Conservation (phyloP, 2,329 filamentous ascomycete species). For the Hansfordia pulvinata region DNA sequence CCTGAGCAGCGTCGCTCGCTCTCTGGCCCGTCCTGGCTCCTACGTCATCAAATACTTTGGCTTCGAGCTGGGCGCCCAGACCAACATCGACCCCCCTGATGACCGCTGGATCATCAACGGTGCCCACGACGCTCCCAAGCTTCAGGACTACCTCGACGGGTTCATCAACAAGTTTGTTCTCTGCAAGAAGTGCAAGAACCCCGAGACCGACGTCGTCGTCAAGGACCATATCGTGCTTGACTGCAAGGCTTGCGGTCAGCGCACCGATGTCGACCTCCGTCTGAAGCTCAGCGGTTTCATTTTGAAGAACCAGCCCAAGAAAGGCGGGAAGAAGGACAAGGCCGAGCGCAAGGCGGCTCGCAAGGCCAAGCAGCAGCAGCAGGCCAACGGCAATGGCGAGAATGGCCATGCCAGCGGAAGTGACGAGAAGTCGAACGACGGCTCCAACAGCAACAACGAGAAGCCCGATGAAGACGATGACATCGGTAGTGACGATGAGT, state of each 20-base stretch:
- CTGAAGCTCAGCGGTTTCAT: slow-evolving; percentile 97
- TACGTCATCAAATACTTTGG: slow-evolving; percentile 99
- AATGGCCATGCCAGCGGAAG: slow-evolving; percentile 42
- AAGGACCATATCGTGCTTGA: slow-evolving; percentile 90
- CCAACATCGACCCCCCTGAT: slow-evolving; percentile 92
- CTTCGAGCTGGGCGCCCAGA: slow-evolving; percentile 96
- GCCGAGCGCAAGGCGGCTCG: slow-evolving; percentile 81
- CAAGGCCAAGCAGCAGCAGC: slow-evolving; percentile 68
- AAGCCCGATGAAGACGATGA: slow-evolving; percentile 42
- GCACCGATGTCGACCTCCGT: slow-evolving; percentile 79
- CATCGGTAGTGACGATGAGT: slow-evolving; percentile 80
- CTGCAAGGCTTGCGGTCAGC: slow-evolving; percentile 97
- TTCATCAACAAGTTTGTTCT: slow-evolving; percentile 99
- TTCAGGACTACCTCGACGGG: slow-evolving; percentile 95
- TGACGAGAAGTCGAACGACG: slow-evolving; percentile 52
- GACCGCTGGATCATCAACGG: slow-evolving; percentile 99
- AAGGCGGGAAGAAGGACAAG: slow-evolving; percentile 90
- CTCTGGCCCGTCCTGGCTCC: slow-evolving; percentile 79
- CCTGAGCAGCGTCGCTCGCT: slow-evolving; percentile 81
- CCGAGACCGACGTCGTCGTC: slow-evolving; percentile 90
- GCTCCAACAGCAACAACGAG: slow-evolving; percentile 36
- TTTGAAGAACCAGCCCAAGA: slow-evolving; percentile 83
- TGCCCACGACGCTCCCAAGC: slow-evolving; percentile 85
- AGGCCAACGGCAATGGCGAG: slow-evolving; percentile 42
- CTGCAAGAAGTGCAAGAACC: slow-evolving; percentile 99